phyloP scores from a whole-genome alignment of 192 early-diverging fungal species.

The Backusella westeae region DNA sequence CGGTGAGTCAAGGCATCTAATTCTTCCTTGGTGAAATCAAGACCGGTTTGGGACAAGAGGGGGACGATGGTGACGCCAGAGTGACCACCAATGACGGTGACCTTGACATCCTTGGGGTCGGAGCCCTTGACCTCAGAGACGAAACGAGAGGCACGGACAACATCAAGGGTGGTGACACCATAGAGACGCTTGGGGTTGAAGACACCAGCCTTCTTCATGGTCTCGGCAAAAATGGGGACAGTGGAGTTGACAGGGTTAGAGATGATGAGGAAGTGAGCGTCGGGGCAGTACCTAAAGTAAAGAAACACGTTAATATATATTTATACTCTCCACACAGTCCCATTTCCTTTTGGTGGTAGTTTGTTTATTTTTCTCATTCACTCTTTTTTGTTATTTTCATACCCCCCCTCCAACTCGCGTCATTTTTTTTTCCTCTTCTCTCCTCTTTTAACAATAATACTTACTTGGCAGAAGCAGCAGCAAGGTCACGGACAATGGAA shows the following conservation, averaged over 20 bases:
- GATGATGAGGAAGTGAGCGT: conserved; percentile 58
- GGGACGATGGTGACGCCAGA: conserved; percentile 98
- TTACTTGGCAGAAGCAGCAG: conserved; percentile 72
- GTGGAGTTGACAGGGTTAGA: conserved; percentile 98
- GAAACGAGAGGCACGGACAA: conserved; percentile 97
- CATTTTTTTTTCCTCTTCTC: background rate
- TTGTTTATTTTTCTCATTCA: conserved; percentile 11
- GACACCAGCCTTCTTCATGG: conserved; percentile 79
- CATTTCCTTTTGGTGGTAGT: background rate
- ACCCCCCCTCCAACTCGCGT: too few relatives aligned
- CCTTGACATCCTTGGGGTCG: conserved; percentile 69
- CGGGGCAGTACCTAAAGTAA: conserved; percentile 22
- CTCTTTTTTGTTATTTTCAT: background rate
- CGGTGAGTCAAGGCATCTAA: conserved; percentile 87
- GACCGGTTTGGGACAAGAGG: conserved; percentile 78
- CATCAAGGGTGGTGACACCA: conserved; percentile 97
- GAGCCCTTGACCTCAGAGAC: conserved; percentile 76
- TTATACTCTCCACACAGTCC: background rate
- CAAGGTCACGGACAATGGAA: conserved; percentile 81
- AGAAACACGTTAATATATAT: background rate
- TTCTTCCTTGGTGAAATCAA: conserved; percentile 81
- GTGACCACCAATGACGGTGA: conserved; percentile 95
- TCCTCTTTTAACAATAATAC: conserved; percentile 40
- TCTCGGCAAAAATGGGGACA: conserved; percentile 92
- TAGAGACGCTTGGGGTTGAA: conserved; percentile 88